These are phyloP conservation scores for Leptosphaerulina australis DNA, from an alignment of 2,329 filamentous ascomycete species.

Conservation along the genomic window DNA sequence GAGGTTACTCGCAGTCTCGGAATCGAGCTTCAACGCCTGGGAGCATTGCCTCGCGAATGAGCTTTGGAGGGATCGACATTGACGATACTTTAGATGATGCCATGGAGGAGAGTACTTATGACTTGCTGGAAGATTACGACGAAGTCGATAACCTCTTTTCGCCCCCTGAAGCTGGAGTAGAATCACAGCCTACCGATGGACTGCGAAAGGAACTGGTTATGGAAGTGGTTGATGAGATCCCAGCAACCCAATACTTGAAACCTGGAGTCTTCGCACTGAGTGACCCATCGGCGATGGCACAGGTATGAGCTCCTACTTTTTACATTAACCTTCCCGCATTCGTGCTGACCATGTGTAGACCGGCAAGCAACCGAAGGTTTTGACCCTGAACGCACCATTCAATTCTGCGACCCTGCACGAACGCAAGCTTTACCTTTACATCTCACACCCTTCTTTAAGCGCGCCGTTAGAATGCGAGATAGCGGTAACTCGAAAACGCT, in stretches of 20 bases:
- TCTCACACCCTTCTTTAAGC: conserved; percentile 41
- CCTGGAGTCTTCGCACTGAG: conserved; percentile 35
- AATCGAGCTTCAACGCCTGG: conserved; percentile 64
- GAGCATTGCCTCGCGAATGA: conserved; percentile 48
- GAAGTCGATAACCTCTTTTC: conserved; percentile 48
- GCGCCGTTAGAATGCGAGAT: conserved; percentile 47
- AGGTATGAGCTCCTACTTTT: conserved; percentile 21
- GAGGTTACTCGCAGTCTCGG: conserved; percentile 48
- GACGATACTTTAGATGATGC: conserved; percentile 48
- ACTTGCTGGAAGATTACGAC: conserved; percentile 49
- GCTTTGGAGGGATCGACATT: conserved; percentile 45
- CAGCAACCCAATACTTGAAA: conserved; percentile 37
- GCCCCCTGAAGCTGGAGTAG: conserved; percentile 36
- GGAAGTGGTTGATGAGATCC: conserved; percentile 44
- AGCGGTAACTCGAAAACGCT: conserved; percentile 43
- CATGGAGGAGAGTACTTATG: conserved; percentile 48
- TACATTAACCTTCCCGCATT: background rate
- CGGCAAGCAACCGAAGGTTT: conserved; percentile 28
- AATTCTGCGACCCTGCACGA: conserved; percentile 47
- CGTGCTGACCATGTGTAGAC: conserved; percentile 19
- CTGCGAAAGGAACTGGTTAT: conserved; percentile 49
- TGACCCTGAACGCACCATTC: conserved; percentile 42
- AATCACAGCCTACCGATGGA: conserved; percentile 44
- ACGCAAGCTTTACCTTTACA: conserved; percentile 47
- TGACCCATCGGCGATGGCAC: conserved; percentile 18